Conservation (phyloP, 148 eudicot species). For the Diospyros lotus region DNA sequence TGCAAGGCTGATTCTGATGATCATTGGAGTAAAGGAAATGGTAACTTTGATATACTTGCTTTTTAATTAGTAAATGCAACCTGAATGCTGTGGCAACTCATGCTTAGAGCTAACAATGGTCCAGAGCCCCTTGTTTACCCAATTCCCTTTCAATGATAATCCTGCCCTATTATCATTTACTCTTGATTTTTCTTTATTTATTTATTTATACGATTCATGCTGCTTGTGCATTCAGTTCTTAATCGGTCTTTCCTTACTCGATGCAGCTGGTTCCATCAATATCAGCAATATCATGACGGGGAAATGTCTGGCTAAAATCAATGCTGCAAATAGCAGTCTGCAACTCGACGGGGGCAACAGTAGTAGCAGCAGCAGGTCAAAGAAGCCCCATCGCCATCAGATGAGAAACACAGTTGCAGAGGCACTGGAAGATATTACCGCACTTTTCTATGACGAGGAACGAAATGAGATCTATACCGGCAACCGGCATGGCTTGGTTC, state of each 20-base stretch:
- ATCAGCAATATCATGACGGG: conserved; percentile 83
- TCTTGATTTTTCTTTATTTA: too few species aligned
- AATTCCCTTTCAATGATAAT: not conserved
- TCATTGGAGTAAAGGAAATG: conserved; percentile 54
- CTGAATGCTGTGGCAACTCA: not conserved
- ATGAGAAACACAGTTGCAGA: conserved; percentile 61
- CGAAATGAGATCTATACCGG: conserved; percentile 86
- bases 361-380: conserved; percentile 35
- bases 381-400: conserved; percentile 32
- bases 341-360: conserved; percentile 36
- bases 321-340: conserved; percentile 38
- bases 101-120: not conserved
- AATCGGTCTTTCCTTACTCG: not conserved
- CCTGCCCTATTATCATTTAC: too few species aligned
- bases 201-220: too few species aligned
- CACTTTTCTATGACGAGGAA: conserved; percentile 81
- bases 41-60: conserved; percentile 21
- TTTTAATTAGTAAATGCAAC: not conserved
- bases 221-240: not conserved
- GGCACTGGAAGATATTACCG: conserved; percentile 79
- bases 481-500: conserved; percentile 66
- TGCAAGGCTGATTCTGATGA: conserved; percentile 82
- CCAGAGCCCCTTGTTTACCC: not conserved
- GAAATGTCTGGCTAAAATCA: conserved; percentile 83
- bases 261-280: conserved; percentile 75